These are phyloP conservation scores for Hericium coralloides DNA, from an alignment of 768 basidiomycete genomes.

Conservation along the genomic window DNA sequence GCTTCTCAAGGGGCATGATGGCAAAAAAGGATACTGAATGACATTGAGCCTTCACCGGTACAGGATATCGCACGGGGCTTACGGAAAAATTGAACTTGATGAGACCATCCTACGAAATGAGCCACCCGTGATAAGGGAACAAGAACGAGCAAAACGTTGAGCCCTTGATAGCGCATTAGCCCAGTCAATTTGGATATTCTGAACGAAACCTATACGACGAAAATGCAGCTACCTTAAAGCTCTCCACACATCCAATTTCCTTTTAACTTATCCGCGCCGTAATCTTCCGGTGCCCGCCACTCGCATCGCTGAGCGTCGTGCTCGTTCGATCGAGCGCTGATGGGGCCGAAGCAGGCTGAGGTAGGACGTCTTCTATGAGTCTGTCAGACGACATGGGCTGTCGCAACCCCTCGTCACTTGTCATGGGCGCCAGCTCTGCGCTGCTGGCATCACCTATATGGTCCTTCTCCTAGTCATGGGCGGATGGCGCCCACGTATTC, in stretches of 20 bases:
- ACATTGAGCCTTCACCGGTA: not conserved
- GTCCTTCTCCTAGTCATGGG: no score
- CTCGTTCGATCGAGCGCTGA: no score
- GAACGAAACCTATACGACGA: not conserved
- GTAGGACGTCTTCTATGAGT: no score
- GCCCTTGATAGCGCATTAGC: constrained; percentile 27
- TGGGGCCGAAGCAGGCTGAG: not conserved
- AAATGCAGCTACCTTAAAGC: not conserved
- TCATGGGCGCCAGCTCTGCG: no score
- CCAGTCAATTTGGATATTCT: not conserved
- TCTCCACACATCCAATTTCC: constrained; percentile 1
- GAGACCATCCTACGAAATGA: constrained; percentile 36
- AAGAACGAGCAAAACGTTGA: constrained; percentile 49
- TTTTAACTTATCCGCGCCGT: no score
- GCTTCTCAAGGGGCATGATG: constrained; percentile 55
- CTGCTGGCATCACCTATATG: no score
- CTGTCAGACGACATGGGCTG: no score
- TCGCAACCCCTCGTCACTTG: no score
- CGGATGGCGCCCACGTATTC: no score
- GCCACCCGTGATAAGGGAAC: constrained; percentile 55
- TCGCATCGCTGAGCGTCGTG: no score
- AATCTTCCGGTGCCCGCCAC: no score
- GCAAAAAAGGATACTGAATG: constrained; percentile 50
- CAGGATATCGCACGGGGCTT: not conserved
- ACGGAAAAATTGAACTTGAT: constrained; percentile 23